Conservation (phyloP, 306 rosid species). For the Trifolium subterraneum region DNA sequence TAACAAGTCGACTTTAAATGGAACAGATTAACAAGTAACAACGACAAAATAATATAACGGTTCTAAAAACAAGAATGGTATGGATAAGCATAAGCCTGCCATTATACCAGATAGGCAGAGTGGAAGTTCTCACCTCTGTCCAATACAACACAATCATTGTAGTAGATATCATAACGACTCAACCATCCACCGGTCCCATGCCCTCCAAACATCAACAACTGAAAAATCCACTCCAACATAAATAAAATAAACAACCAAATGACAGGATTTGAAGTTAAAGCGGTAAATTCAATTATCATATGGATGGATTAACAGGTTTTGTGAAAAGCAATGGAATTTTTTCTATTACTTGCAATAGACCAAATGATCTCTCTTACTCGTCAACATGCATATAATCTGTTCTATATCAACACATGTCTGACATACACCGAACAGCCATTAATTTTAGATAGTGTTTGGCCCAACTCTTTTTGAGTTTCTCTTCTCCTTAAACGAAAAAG, state of each 20-base stretch:
- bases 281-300: slow-evolving; percentile 1
- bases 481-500: no score
- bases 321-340: background rate
- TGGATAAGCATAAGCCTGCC: slow-evolving; percentile 24
- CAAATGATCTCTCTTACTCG: no score
- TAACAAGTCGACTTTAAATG: slow-evolving; percentile 26
- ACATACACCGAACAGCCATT: no score
- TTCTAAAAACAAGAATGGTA: slow-evolving; percentile 11
- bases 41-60: slow-evolving; percentile 19
- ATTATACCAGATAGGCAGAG: slow-evolving; percentile 34
- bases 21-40: slow-evolving; percentile 7
- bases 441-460: no score
- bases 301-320: slow-evolving; percentile 6
- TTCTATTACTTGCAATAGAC: background rate
- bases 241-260: slow-evolving; percentile 40
- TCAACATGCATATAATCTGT: no score
- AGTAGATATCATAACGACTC: slow-evolving; percentile 95
- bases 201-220: slow-evolving; percentile 96
- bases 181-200: slow-evolving; percentile 99
- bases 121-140: slow-evolving; percentile 80
- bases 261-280: slow-evolving; percentile 22
- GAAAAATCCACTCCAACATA: slow-evolving; percentile 40
- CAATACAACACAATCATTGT: slow-evolving; percentile 80
- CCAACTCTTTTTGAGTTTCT: no score
- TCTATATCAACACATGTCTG: no score